Base-by-base conservation (phyloP, 257 asterid species). In the Rauvolfia tetraphylla region DNA sequence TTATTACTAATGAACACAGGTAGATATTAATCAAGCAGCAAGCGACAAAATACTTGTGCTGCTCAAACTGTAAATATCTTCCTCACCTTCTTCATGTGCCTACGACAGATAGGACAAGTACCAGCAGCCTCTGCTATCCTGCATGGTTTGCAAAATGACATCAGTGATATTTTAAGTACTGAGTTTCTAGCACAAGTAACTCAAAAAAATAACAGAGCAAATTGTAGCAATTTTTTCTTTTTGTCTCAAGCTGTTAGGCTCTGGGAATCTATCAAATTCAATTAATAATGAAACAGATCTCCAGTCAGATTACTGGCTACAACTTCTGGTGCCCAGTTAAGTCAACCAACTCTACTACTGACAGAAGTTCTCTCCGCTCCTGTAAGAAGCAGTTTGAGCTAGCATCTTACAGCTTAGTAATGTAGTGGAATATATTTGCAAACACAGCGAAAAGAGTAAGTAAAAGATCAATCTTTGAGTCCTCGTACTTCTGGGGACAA, bases 41-140 rank as follows among this genome's bases (percentile, higher is more conserved):
- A 14, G 44, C 39, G 18, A 70, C 53, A 58, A 8, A 70, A 57
- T 46, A 46, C 46, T 25, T 29, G 38, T 66, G 74, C 80, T 77
- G 81, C 79, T 93, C 89, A 93, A 84, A 88, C 94, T 27, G 96
- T 83, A 84, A 82, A 89, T 76, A 93, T 93, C 87, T 86, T 92
- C 78, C 86, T 89, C 82, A 87, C 98, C 85, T 83, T 88, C 87
- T 85, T 92, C 34, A 84, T 87, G 78, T 41, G 85, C 51, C 90
- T 83, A 41, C 98, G 94, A 81, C 98, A 93, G 71, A 93, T 83
- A 25, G 98, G 97, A 82, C 98, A 93, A 73, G 84, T 68, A 72
- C 88, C 91, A 56, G 89, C 87, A 72, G 89, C 85, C 81, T 89
- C 89, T 33, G 84, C 71, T 48, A 92, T 89, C 90, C 97, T 93